Base-by-base conservation (phyloP, 2,329 filamentous ascomycete species). In the Colletotrichum endophyticum region DNA sequence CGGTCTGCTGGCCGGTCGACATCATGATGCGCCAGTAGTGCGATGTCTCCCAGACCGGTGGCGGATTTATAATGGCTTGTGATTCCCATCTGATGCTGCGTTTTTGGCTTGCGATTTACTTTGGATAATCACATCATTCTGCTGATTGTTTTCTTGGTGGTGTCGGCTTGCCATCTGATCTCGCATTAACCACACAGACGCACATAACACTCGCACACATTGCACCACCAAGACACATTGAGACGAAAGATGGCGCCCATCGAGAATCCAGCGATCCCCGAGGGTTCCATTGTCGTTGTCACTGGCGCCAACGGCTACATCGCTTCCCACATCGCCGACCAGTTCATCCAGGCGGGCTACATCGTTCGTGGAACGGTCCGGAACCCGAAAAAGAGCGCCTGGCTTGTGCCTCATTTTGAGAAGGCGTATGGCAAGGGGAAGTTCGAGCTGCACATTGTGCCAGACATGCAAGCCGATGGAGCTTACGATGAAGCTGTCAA, bases 291-390 rank as follows among this genome's bases (percentile, higher is more conserved):
- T 0, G 80, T 88, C 16, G 82, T 89, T 0, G 80, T 89, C 2
- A 89, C 86, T 0, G 87, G 86, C 4, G 81, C 79, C 28, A 88
- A 86, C 44, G 87, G 87, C 2, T 83, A 84, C 68, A 81, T 89
- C 7, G 87, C 80, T 9, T 85, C 84, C 3, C 83, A 88, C 8
- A 81, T 87, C 13, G 84, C 83, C 5, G 82, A 85, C 62, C 82
- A 87, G 61, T 79, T 87, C 19, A 83, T 88, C 1, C 66, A 78
- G 1, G 78, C 78, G 0, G 87, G 87, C 16, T 88, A 86, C 72
- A 81, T 81, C 8, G 88, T 90, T n/a, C 86, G 87, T 16, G 88
- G 87, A 3, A 87, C 86, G 5, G 84, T 85, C 15, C 87, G 88
- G 1, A 79, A 82, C 64, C 53, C 77, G 0, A 78, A 81, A 6